Conservation (phyloP, 768 basidiomycete species). For the Suillus fuscotomentosus region DNA sequence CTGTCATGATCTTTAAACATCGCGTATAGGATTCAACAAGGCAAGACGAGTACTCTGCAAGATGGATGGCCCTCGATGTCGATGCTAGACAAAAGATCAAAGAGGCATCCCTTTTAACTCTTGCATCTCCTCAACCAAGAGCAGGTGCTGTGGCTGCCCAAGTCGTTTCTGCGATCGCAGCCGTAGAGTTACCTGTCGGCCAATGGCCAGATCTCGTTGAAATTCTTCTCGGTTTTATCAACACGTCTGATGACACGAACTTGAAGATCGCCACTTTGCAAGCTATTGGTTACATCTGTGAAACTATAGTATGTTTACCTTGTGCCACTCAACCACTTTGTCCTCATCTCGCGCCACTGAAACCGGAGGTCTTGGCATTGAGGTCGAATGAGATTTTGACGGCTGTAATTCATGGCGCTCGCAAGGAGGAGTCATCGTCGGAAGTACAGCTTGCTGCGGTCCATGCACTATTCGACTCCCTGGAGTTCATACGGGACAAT, state of each 20-base stretch:
- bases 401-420: slow-evolving; percentile 96
- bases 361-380: slow-evolving; percentile 85
- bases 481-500: slow-evolving; percentile 97
- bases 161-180: slow-evolving; percentile 91
- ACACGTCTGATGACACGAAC: slow-evolving; percentile 66
- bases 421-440: slow-evolving; percentile 88
- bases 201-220: slow-evolving; percentile 93
- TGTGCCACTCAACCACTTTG: slow-evolving; percentile 7
- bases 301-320: slow-evolving; percentile 75
- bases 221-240: slow-evolving; percentile 83
- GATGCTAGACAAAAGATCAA: slow-evolving; percentile 81
- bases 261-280: slow-evolving; percentile 87
- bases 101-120: slow-evolving; percentile 77
- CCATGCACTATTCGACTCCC: slow-evolving; percentile 88
- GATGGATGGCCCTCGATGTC: slow-evolving; percentile 76
- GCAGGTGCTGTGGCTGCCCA: slow-evolving; percentile 90
- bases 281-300: slow-evolving; percentile 97
- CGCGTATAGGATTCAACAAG: slow-evolving; percentile 65
- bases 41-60: slow-evolving; percentile 69
- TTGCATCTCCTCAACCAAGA: slow-evolving; percentile 67
- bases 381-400: slow-evolving; percentile 97
- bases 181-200: slow-evolving; percentile 83
- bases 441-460: slow-evolving; percentile 95
- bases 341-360: slow-evolving; percentile 43
- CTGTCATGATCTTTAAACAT: slow-evolving; percentile 15